phyloP scores from a whole-genome alignment of 1,284 basidiomycete species.

The Xanthoconium separans region DNA sequence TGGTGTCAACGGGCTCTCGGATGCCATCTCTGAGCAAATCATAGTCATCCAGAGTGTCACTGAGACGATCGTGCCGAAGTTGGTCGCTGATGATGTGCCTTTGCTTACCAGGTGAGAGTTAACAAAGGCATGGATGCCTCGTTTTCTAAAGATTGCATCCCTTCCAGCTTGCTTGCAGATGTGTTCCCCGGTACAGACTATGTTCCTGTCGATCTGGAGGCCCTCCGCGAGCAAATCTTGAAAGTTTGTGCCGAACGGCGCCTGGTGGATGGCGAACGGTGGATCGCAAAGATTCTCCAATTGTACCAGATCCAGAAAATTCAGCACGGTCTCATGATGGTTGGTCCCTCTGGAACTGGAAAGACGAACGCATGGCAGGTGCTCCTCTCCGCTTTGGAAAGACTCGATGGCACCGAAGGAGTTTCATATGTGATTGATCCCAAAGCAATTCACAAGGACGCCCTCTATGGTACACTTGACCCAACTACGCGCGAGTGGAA shows the following conservation, averaged over 20 bases:
- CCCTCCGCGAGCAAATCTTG: conserved; percentile 80
- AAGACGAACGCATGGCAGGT: conserved; percentile 99
- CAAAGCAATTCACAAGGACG: conserved; percentile 99
- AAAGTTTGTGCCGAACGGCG: conserved; percentile 88
- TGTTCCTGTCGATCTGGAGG: conserved; percentile 84
- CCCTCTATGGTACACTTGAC: conserved; percentile 96
- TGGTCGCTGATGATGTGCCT: conserved; percentile 97
- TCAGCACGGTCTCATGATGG: conserved; percentile 99
- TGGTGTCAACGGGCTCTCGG: conserved; percentile 58
- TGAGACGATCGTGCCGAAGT: conserved; percentile 97
- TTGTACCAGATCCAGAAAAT: conserved; percentile 99
- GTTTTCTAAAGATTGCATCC: conserved; percentile 7
- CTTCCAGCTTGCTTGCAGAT: conserved; percentile 82
- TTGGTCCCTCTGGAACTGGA: conserved; percentile 95
- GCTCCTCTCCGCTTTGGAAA: conserved; percentile 86
- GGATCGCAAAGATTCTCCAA: conserved; percentile 96
- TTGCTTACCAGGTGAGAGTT: conserved; percentile 77
- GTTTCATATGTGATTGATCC: conserved; percentile 98
- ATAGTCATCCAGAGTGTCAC: conserved; percentile 99
- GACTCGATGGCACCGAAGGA: conserved; percentile 90
- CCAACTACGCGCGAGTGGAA: conserved; percentile 99
- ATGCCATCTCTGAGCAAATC: conserved; percentile 85
- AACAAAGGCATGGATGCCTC: neutral
- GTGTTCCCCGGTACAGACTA: conserved; percentile 98
- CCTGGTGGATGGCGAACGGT: conserved; percentile 82